These are phyloP conservation scores for Closterium sp. DNA, from an alignment of 139 green algal species.

Conservation along the genomic window DNA sequence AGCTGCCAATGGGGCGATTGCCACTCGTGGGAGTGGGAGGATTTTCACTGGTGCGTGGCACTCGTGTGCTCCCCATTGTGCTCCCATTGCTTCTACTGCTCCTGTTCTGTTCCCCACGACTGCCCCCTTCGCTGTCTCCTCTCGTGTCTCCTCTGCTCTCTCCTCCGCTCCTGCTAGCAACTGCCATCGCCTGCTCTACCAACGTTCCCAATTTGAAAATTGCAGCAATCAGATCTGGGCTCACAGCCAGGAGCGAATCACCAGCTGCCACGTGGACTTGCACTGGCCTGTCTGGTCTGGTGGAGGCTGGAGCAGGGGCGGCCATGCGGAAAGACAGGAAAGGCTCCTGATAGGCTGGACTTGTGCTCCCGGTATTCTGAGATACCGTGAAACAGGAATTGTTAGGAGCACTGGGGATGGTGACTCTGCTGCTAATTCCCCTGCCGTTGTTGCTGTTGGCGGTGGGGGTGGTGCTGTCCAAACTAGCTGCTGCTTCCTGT, in stretches of 20 bases:
- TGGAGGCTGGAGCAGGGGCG: not conserved
- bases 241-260: not conserved
- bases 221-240: not conserved
- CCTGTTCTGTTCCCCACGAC: not conserved
- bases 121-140: not conserved
- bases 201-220: not conserved
- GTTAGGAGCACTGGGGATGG: too few relatives aligned
- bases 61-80: not conserved
- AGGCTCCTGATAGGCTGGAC: not conserved
- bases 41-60: not conserved
- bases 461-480: too few relatives aligned
- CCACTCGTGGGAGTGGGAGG: not conserved
- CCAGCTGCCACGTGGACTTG: not conserved
- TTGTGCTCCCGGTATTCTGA: not conserved
- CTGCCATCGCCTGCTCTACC: not conserved
- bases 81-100: not conserved
- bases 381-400: too few relatives aligned
- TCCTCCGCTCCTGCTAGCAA: not conserved
- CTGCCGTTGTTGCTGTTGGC: too few relatives aligned
- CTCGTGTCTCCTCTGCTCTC: too few relatives aligned
- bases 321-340: not conserved
- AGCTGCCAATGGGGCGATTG: not conserved
- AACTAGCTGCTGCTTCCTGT: not conserved
- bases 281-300: not conserved
- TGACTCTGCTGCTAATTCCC: too few relatives aligned